A percentile compares a stretch with the other conserved stretches of the same genome.
phyloP scores from a whole-genome alignment of 495 filamentous ascomycete genomes.

The Parachaetomium inaequale region DNA sequence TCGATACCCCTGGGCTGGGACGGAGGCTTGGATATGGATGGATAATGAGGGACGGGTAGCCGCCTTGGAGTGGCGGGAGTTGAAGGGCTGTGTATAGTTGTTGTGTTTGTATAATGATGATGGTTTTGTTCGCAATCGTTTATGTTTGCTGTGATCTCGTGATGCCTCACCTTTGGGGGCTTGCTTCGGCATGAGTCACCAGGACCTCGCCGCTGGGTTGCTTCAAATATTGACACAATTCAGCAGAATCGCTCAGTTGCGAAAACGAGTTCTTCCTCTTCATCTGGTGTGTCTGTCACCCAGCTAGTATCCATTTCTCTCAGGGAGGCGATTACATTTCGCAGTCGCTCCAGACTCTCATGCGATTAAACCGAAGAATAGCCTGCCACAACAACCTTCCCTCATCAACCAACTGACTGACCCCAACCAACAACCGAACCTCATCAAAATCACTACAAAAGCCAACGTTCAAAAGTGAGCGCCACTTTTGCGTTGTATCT shows the following conservation, averaged over 20 bases:
- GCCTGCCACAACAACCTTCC: not conserved
- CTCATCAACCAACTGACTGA: not conserved
- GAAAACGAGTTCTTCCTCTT: too few species aligned
- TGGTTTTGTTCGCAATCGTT: not conserved
- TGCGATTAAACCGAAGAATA: slow-evolving; percentile 3
- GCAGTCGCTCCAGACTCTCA: too few species aligned
- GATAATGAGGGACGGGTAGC: not conserved
- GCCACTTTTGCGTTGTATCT: not conserved
- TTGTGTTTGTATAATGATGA: not conserved
- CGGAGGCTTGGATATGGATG: not conserved
- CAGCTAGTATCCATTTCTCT: not conserved
- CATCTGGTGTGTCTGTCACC: too few species aligned
- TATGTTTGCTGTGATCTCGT: not conserved
- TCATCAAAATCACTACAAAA: not conserved
- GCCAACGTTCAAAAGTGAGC: not conserved
- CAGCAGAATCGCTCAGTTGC: too few species aligned
- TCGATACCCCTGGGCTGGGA: slow-evolving; percentile 8
- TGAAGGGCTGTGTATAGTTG: slow-evolving; percentile 1
- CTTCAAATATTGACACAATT: too few species aligned
- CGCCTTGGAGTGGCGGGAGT: not conserved
- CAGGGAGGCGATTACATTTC: not conserved
- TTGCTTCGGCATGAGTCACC: not conserved
- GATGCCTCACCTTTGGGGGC: not conserved
- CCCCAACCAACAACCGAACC: not conserved
- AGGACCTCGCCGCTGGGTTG: not conserved